Base-by-base conservation (phyloP, 805 yeast species). In the Torulaspora quercuum region DNA sequence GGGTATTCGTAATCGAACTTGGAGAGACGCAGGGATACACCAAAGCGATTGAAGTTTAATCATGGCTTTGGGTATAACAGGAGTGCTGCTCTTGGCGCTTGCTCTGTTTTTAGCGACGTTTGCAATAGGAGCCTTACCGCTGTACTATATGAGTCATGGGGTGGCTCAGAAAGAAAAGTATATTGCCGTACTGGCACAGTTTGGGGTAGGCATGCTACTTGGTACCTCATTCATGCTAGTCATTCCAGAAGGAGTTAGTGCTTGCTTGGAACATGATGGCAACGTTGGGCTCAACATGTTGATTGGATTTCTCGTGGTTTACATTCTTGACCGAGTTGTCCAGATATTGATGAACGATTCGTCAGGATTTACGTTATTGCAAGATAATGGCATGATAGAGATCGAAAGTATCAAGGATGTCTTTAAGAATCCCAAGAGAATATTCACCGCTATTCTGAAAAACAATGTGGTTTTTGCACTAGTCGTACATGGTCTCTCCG, bases 401-500 rank as follows among this genome's bases (percentile, higher is more conserved):
- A 35, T 52, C 3, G 39, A 42, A 15, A 41, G 50, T 7, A 26
- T 46, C 32, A 48, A 31, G 22, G 63, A 48, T 32, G 30, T 50
- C 15, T 17, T 55, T n/a, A 48, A 26, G 14, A 35, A 45, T 34
- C 52, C 54, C 18, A 48, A 38, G 40, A 50, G 45, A 25, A 57
- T 15, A 22, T 36, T 20, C 53, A 69, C 23, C 7, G 49, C 47
- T 3, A 61, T 73, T 1, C 33, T 69, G 12, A 49, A 53, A 23
- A 68, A 75, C 20, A 67, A 82, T 4, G 66, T 75, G 2, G 77
- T 81, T 0, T 53, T 78, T 19, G 82, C 84, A 0, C 58, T 80
- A 7, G 53, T 78, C 2, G 62, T 80, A 2, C 87, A 80, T 52
- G 75, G 81, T 0, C 41, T 75, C 6, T 70, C 80, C 1, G 87